A percentile compares a stretch with the other conserved stretches of the same genome.
phyloP scores from a whole-genome alignment of 129 eudicot species.

The Chrysanthemum lavandulifolium region DNA sequence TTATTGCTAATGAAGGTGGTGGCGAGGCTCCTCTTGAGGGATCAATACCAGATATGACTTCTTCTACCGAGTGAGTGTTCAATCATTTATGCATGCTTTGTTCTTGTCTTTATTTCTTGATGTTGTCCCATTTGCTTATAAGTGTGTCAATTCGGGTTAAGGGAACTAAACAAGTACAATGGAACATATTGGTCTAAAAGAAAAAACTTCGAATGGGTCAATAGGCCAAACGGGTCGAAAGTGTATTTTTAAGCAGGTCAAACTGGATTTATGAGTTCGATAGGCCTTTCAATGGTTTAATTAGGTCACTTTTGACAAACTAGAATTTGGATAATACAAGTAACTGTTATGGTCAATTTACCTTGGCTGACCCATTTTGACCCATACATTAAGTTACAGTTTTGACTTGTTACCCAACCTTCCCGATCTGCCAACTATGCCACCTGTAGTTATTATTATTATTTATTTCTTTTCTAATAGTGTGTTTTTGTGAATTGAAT shows the following conservation, averaged over 20 bases:
- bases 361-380: background rate
- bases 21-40: constrained; percentile 99
- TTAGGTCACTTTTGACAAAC: background rate
- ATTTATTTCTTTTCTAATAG: background rate
- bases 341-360: background rate
- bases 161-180: background rate
- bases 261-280: no score
- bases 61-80: constrained; percentile 85
- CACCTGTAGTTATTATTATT: constrained; percentile 1
- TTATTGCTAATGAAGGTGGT: constrained; percentile 87
- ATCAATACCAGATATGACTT: constrained; percentile 98
- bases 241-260: background rate
- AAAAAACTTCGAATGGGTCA: background rate
- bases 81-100: background rate
- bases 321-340: background rate
- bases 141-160: background rate
- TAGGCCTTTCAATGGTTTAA: no score
- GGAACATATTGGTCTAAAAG: background rate
- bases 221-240: background rate
- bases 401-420: background rate
- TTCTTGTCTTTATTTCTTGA: background rate
- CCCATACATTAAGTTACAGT: background rate
- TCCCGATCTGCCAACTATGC: background rate
- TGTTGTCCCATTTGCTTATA: background rate
- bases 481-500: background rate